Evolutionary conservation across 495 filamentous ascomycete genomes (phyloP), one percentile per base, ranked within the genome.

Genomic region (Xylaria curta): DNA sequence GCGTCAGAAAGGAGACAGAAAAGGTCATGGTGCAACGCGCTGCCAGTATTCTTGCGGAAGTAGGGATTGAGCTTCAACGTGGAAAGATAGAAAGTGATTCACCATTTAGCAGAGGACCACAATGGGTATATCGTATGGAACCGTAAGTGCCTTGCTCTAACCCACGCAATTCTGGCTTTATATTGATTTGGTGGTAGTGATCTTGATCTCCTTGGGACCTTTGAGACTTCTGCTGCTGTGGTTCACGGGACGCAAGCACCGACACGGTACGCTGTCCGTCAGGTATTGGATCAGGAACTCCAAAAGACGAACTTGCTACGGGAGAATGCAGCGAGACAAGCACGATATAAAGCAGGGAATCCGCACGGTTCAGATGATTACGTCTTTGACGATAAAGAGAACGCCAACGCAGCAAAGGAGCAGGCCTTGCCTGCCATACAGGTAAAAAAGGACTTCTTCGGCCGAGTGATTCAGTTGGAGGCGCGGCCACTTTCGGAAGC

Each of bases 101-200:
- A 66, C 74, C 47, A 81, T 86, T 65, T 82, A 85, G 63, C 76
- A 87, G 73, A 81, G 84, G 73, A 84, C 89, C 83, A 46, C 82
- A 86, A 73, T 97, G 91, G 91, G 90, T 95, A 13, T 97, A 96
- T 79, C 89, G 96, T 42, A 96, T 99, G 95, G 95, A 98, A 76
- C 96, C 96, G 89, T 94, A 85, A 85, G 91, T 90, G 64, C 56
- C 64, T 51, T 36, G 26, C 28, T 42, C 56, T 31, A 26, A 44
- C 21, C 31, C n/a, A 36, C 15, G 9, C 56, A 24, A 15, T 64
- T 44, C 13, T 64, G 31, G 31, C 58, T 64, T 46, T 65, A 28
- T 21, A 69, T 15, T 68, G 28, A 60, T 58, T 42, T 31, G 13
- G n/a, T 63, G 13, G 58, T 68, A 80, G 77, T 51, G 77, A 82